These are phyloP conservation scores for Russula emetica DNA, from an alignment of 768 basidiomycete species.

Conservation along the genomic window DNA sequence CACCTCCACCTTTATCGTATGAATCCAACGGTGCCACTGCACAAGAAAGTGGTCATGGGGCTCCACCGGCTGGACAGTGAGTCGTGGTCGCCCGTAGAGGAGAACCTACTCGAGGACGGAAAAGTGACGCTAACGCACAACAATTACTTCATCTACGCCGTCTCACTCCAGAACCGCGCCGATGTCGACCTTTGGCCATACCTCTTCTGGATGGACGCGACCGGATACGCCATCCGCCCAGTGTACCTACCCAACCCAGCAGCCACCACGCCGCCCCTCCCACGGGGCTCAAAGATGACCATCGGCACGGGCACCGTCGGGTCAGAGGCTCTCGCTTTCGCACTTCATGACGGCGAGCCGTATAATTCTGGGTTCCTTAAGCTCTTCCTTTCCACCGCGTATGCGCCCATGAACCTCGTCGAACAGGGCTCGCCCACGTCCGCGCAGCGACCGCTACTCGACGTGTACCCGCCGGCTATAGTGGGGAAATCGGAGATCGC, in stretches of 20 bases:
- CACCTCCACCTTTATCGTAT: conserved; percentile 52
- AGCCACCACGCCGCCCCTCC: conserved; percentile 42
- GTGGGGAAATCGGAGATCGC: conserved; percentile 8
- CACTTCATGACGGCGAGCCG: conserved; percentile 37
- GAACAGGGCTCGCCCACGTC: conserved; percentile 40
- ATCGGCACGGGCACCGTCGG: conserved; percentile 41
- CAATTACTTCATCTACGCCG: conserved; percentile 42
- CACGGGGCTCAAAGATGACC: conserved; percentile 40
- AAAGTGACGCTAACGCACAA: conserved; percentile 45
- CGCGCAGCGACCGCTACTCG: background rate
- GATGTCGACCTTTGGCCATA: conserved; percentile 58
- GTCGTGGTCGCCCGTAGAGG: conserved; percentile 42
- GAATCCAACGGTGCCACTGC: conserved; percentile 47
- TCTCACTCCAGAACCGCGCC: conserved; percentile 49
- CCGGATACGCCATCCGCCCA: conserved; percentile 49
- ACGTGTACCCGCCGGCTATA: background rate
- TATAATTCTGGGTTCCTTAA: conserved; percentile 52
- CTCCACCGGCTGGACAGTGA: conserved; percentile 47
- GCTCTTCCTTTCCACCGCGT: conserved; percentile 51
- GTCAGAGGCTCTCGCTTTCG: conserved; percentile 47
- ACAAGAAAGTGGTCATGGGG: conserved; percentile 48
- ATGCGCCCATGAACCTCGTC: conserved; percentile 46
- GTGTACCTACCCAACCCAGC: conserved; percentile 49
- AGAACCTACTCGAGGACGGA: conserved; percentile 46
- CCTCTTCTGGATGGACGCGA: conserved; percentile 57